Evolutionary conservation across 2,329 filamentous ascomycete species (phyloP).

Genomic region (Cryphonectria japonica): DNA sequence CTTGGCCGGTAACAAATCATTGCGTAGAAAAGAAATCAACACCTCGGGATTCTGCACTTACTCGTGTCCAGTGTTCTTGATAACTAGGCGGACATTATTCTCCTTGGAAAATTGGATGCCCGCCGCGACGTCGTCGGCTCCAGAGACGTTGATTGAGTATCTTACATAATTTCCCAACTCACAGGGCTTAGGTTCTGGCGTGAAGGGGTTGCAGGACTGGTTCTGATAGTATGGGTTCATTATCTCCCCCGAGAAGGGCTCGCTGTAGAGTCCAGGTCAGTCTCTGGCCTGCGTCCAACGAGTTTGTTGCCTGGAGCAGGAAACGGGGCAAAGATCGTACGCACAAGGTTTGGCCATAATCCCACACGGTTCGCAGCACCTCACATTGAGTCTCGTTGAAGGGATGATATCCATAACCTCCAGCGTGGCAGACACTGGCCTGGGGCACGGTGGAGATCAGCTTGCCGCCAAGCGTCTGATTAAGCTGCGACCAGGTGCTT

Average conservation of each 20-base stretch:
- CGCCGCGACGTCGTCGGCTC: not conserved
- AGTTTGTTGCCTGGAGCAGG: too few species aligned
- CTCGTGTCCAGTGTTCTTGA: not conserved
- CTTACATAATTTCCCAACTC: constrained; percentile 24
- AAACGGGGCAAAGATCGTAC: too few species aligned
- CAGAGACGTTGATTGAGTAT: constrained; percentile 1
- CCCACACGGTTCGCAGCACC: too few species aligned
- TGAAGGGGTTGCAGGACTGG: constrained; percentile 28
- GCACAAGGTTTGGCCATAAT: too few species aligned
- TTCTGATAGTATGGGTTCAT: constrained; percentile 38
- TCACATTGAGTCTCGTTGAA: too few species aligned
- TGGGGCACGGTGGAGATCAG: not conserved
- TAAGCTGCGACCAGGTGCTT: not conserved
- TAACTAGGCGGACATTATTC: constrained; percentile 3
- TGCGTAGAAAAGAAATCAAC: too few species aligned
- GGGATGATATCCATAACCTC: too few species aligned
- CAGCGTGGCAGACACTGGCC: not conserved
- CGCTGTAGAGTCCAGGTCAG: too few species aligned
- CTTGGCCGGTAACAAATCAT: too few species aligned
- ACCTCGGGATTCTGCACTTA: too few species aligned
- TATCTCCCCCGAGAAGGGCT: too few species aligned
- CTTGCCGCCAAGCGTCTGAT: not conserved
- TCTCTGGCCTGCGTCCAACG: too few species aligned
- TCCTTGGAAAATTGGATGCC: not conserved
- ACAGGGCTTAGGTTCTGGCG: constrained; percentile 11